These are phyloP conservation scores for Malassezia yamatoensis DNA, from an alignment of 1,284 basidiomycete species.

Conservation along the genomic window DNA sequence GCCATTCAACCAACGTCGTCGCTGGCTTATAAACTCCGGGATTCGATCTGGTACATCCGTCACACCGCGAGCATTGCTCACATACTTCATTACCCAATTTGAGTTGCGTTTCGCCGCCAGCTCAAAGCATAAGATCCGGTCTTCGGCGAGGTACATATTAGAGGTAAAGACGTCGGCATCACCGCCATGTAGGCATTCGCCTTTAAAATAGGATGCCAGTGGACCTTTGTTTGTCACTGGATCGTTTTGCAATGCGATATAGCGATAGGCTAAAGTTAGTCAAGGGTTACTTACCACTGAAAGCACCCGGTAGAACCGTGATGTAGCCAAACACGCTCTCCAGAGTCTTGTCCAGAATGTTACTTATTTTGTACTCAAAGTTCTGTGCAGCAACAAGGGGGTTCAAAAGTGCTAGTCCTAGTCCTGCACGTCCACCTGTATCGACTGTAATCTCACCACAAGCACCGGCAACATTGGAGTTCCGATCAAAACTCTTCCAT, in stretches of 20 bases:
- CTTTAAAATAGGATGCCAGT: slow-evolving; percentile 84
- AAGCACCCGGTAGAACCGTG: slow-evolving; percentile 81
- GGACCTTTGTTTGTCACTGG: slow-evolving; percentile 65
- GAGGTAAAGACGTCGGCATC: slow-evolving; percentile 43
- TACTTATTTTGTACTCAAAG: slow-evolving; percentile 47
- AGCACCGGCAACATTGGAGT: slow-evolving; percentile 87
- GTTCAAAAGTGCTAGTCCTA: slow-evolving; percentile 53
- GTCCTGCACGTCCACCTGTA: slow-evolving; percentile 61
- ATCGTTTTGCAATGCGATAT: slow-evolving; percentile 83
- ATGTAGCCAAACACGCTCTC: slow-evolving; percentile 73
- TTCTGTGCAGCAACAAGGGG: slow-evolving; percentile 58
- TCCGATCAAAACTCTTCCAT: slow-evolving; percentile 94
- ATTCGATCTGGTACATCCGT: slow-evolving; percentile 43
- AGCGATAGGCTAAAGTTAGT: slow-evolving; percentile 55
- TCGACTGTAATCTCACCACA: slow-evolving; percentile 77
- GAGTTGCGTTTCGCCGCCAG: slow-evolving; percentile 49
- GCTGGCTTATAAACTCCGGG: slow-evolving; percentile 42
- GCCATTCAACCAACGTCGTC: slow-evolving; percentile 44
- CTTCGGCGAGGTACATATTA: slow-evolving; percentile 46
- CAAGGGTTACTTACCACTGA: slow-evolving; percentile 50
- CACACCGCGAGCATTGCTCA: slow-evolving; percentile 41
- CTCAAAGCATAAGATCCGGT: slow-evolving; percentile 45
- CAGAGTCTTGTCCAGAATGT: slow-evolving; percentile 54
- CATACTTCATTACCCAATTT: slow-evolving; percentile 43
- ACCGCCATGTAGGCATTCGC: slow-evolving; percentile 58